A percentile compares a stretch with the other conserved stretches of the same genome.
These are phyloP conservation scores for Clohesyomyces aquaticus DNA, from an alignment of 495 filamentous ascomycete genomes.

Conservation along the genomic window DNA sequence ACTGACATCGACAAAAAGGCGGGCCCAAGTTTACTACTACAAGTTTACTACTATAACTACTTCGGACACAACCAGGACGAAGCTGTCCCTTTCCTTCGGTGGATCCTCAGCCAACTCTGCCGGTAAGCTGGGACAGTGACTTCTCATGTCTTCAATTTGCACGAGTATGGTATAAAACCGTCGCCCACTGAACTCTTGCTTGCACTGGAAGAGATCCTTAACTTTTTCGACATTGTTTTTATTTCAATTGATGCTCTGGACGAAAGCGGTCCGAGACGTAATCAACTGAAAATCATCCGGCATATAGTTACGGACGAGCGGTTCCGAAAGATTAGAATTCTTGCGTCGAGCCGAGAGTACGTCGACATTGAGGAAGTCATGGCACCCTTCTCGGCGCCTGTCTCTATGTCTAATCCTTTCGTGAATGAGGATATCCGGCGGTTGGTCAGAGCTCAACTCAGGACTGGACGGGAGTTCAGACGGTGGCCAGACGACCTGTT, in stretches of 20 bases:
- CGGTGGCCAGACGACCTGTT: background rate
- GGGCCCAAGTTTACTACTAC: slow-evolving; percentile 4
- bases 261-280: slow-evolving; percentile 40
- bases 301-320: background rate
- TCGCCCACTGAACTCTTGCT: background rate
- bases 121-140: slow-evolving; percentile 36
- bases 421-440: slow-evolving; percentile 6
- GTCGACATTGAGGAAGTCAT: background rate
- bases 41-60: slow-evolving; percentile 50
- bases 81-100: slow-evolving; percentile 26
- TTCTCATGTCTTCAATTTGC: background rate
- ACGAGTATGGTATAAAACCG: slow-evolving; percentile 7
- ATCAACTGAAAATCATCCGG: slow-evolving; percentile 36
- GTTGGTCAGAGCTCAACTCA: background rate
- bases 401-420: slow-evolving; percentile 18
- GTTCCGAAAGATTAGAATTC: background rate
- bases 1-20: too few species aligned
- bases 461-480: background rate
- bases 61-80: slow-evolving; percentile 43
- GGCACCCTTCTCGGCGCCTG: background rate
- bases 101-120: slow-evolving; percentile 46
- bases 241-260: slow-evolving; percentile 48
- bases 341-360: slow-evolving; percentile 3
- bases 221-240: slow-evolving; percentile 33
- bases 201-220: slow-evolving; percentile 18